Evolutionary conservation across 768 basidiomycete species (phyloP), one percentile per base, ranked within the genome.

Genomic region (Tylopilus intermedius): DNA sequence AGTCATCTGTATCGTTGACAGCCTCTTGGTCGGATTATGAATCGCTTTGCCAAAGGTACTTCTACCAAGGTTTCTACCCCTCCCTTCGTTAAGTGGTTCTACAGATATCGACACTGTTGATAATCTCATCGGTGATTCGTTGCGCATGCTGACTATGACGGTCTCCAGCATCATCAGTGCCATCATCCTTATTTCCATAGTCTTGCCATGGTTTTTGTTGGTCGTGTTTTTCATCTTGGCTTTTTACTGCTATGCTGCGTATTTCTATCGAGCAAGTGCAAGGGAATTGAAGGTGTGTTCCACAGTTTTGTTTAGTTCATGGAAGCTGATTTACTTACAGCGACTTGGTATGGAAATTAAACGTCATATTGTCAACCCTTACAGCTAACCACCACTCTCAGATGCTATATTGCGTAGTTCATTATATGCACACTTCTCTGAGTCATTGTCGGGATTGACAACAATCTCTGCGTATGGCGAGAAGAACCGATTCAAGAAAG

Each of bases 381-480:
- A 5, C 11, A 47, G 9, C 41, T 59, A 27, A 52, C 6, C 3
- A 32, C 11, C 11, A 26, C 24, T 37, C 32, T 24, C 56, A 82
- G 91, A 95, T 72, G 83, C 90, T 24, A 77, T 95, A n/a, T 68
- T 96, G 27, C 83, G 93, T 24, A 88, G 89, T 0, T 84, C 86
- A 0, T 71, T 97, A 15, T 96, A 96, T 66, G 85, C 91, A 0
- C 92, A 94, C 64, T 96, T 96, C 70, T 90, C 90, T 2, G 94
- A 96, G 72, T 89, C 87, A 27, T 74, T 96, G 10, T 85, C 86
- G 10, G 94, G 94, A 15, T 69, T 95, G 38, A 79, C 88, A 1
- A 94, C 91, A 8, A 93, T 95, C 47, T 82, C 92, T 27, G 91
- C 92, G 0, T 96, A 95, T 55, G 84, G 86, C 11, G 94, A 90